These are phyloP conservation scores for Yarrowia galli DNA, from an alignment of 1,139 yeast species.

Conservation along the genomic window DNA sequence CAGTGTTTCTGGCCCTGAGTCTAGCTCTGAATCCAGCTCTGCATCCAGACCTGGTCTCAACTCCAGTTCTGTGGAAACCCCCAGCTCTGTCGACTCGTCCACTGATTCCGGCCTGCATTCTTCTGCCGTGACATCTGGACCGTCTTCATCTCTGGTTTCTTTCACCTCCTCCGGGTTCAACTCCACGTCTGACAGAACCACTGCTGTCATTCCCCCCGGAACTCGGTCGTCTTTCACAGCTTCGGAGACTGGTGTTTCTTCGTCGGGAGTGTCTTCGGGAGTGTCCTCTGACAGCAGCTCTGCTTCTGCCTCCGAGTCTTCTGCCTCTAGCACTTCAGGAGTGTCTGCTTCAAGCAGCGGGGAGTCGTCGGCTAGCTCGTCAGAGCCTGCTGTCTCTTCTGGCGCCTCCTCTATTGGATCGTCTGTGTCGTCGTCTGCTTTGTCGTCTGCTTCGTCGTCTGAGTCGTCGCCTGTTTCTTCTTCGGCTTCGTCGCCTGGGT, in stretches of 20 bases:
- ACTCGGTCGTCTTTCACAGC: conserved; percentile 4
- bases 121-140: conserved; percentile 11
- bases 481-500: too few relatives aligned
- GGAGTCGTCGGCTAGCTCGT: not conserved
- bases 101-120: conserved; percentile 20
- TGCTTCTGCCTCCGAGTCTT: not conserved
- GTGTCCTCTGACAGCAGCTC: not conserved
- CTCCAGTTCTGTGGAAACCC: too few relatives aligned
- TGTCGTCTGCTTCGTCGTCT: not conserved
- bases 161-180: not conserved
- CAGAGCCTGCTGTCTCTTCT: not conserved
- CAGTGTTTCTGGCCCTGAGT: too few relatives aligned
- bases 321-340: not conserved
- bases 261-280: not conserved
- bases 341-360: not conserved
- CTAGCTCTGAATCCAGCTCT: too few relatives aligned
- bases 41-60: too few relatives aligned
- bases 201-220: conserved; percentile 28
- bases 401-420: not conserved
- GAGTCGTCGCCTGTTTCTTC: too few relatives aligned
- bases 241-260: conserved; percentile 1
- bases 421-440: not conserved
- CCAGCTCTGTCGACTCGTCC: conserved; percentile 15
- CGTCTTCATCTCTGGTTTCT: conserved; percentile 3
- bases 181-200: conserved; percentile 28